Conservation (phyloP, 208 protist genomes). For the Leishmania martiniquensis region DNA sequence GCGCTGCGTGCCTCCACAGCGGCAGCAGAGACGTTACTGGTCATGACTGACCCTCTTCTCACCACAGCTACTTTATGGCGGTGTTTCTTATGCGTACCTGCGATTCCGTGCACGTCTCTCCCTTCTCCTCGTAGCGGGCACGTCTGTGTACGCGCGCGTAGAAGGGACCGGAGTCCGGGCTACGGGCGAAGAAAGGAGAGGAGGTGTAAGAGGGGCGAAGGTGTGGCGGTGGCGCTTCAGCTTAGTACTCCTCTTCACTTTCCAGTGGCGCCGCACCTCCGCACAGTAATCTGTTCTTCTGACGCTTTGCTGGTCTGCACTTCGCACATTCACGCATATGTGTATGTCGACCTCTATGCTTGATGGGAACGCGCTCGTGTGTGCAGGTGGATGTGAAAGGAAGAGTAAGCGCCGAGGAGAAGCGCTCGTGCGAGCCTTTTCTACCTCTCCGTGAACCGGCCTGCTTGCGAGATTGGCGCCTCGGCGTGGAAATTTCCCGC, state of each 20-base stretch:
- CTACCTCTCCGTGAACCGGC: not conserved
- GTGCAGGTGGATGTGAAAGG: not conserved
- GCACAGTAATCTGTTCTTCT: too few relatives aligned
- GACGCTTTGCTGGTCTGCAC: not conserved
- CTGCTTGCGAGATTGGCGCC: not conserved
- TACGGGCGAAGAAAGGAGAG: not conserved
- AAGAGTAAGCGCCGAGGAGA: not conserved
- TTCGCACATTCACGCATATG: not conserved
- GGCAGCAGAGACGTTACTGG: not conserved
- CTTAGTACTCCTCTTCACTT: not conserved
- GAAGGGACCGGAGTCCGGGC: not conserved
- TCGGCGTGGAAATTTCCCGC: not conserved
- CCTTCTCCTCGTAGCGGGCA: not conserved
- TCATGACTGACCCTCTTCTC: not conserved
- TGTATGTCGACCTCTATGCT: not conserved
- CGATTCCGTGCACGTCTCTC: not conserved
- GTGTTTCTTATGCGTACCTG: not conserved
- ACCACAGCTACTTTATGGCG: not conserved
- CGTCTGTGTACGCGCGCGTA: not conserved
- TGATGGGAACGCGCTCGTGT: not conserved
- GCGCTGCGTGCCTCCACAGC: conserved; percentile 42
- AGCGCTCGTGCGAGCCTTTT: not conserved
- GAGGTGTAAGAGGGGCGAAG: too few relatives aligned
- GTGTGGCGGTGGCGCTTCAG: too few relatives aligned
- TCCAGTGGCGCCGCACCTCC: not conserved